Percentiles rank a stretch among this genome's conserved stretches.
These are phyloP conservation scores for Acacia melanoxylon DNA, from an alignment of 306 rosid genomes.

Conservation along the genomic window DNA sequence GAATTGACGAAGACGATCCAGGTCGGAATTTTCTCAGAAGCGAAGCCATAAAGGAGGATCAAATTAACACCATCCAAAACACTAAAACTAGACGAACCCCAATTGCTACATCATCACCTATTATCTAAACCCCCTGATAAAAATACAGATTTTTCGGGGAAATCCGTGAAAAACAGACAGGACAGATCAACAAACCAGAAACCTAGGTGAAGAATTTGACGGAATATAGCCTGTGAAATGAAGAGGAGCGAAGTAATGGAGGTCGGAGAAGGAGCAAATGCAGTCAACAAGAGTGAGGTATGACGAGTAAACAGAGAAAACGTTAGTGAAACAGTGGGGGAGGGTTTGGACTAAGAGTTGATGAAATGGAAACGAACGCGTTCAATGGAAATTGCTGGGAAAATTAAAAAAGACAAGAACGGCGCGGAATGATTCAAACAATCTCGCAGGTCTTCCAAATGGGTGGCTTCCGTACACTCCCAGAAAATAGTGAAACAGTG, in stretches of 20 bases:
- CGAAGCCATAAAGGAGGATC: constrained; percentile 47
- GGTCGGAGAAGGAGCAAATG: neutral
- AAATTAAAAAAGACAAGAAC: neutral
- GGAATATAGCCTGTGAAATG: neutral
- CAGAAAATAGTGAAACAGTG: too few species aligned
- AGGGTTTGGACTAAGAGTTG: neutral
- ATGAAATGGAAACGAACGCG: constrained; percentile 6
- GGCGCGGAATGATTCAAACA: constrained; percentile 28
- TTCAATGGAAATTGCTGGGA: constrained; percentile 20
- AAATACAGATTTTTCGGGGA: neutral
- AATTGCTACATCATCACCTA: neutral
- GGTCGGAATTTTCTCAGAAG: constrained; percentile 50
- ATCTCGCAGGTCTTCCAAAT: neutral
- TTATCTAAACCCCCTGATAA: neutral
- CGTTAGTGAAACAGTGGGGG: neutral
- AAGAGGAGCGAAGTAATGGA: neutral
- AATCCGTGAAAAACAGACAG: neutral
- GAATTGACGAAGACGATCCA: constrained; percentile 33
- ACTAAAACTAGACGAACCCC: constrained; percentile 6
- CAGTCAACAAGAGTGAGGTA: neutral
- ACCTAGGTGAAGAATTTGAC: neutral
- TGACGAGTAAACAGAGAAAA: constrained; percentile 23
- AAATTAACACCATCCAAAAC: neutral
- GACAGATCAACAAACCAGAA: neutral
- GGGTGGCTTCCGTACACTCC: neutral